Conservation (phyloP, 257 asterid species). For the Avicennia marina region DNA sequence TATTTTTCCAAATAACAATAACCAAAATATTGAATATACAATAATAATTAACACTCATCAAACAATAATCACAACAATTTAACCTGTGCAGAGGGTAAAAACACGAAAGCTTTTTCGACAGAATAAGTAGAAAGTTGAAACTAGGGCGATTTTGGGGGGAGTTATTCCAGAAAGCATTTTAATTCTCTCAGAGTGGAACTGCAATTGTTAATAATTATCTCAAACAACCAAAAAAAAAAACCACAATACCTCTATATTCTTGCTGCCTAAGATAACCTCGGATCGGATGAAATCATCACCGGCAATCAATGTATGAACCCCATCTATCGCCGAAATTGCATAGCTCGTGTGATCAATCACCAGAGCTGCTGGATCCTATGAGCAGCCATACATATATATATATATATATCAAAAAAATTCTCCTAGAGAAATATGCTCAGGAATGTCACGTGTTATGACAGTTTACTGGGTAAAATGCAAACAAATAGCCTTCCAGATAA, state of each 20-base stretch:
- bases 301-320: conserved; percentile 69
- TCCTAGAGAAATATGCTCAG: not conserved
- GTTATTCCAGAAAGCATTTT: not conserved
- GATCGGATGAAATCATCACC: conserved; percentile 59
- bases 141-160: too few species aligned
- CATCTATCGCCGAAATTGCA: conserved; percentile 60
- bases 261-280: conserved; percentile 66
- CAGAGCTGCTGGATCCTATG: conserved; percentile 64
- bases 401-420: not conserved
- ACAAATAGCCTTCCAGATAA: not conserved
- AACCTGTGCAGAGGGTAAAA: too few species aligned
- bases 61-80: too few species aligned
- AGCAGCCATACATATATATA: not conserved
- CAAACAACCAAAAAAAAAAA: not conserved
- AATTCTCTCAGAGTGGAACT: not conserved
- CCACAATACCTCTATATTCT: conserved; percentile 51
- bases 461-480: conserved; percentile 1
- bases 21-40: too few species aligned
- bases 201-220: not conserved
- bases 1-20: too few species aligned
- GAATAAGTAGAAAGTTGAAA: too few species aligned
- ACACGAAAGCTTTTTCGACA: too few species aligned
- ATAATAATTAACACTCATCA: too few species aligned
- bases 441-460: not conserved
- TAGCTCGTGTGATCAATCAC: conserved; percentile 73